Evolutionary conservation across 768 basidiomycete species (phyloP).

Genomic region (Leccinum boreale): DNA sequence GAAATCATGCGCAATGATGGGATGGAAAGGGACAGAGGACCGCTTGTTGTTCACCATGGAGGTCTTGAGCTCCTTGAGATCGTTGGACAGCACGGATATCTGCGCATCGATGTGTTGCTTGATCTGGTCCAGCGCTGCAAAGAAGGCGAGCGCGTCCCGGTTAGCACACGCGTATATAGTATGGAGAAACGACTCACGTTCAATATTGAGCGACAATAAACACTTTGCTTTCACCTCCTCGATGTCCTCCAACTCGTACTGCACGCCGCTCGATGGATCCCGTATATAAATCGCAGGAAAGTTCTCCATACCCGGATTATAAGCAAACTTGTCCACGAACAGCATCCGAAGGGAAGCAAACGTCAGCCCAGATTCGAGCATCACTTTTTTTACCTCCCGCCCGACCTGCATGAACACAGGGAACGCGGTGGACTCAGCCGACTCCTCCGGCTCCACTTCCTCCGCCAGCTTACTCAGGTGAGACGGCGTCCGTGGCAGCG

Average conservation of each 20-base stretch:
- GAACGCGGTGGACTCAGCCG: conserved; percentile 33
- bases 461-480: conserved; percentile 18
- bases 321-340: conserved; percentile 94
- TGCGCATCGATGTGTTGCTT: conserved; percentile 96
- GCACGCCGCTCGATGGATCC: conserved; percentile 87
- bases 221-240: conserved; percentile 89
- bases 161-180: neutral
- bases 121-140: conserved; percentile 93
- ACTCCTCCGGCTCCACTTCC: conserved; percentile 21
- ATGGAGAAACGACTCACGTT: conserved; percentile 66
- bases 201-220: conserved; percentile 89
- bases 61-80: conserved; percentile 84
- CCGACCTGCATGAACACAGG: conserved; percentile 88
- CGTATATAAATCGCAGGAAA: conserved; percentile 96
- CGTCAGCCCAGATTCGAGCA: conserved; percentile 65
- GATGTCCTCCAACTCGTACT: conserved; percentile 94
- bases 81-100: conserved; percentile 78
- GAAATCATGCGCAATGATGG: conserved; percentile 52
- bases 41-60: conserved; percentile 57
- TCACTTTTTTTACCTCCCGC: conserved; percentile 84
- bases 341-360: conserved; percentile 77
- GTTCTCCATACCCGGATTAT: conserved; percentile 88
- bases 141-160: neutral
- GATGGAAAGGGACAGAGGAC: conserved; percentile 44
- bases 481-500: neutral